Evolutionary conservation across 2,329 filamentous ascomycete species (phyloP), one percentile per base, ranked within the genome.

Genomic region (Xylariomycetidae sp.): DNA sequence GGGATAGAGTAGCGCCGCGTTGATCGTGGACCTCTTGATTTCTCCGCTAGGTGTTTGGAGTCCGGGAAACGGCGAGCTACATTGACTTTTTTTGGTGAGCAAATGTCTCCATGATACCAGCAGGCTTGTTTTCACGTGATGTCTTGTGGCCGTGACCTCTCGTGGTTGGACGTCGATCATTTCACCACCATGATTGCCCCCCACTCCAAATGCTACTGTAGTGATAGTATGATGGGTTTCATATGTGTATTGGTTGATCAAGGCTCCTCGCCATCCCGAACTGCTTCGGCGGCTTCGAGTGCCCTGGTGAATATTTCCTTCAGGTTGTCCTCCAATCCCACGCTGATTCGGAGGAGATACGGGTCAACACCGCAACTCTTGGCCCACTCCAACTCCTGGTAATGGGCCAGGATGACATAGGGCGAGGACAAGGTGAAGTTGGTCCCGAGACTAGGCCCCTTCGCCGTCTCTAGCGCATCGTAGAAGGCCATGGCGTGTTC

Each of bases 351-450:
- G 29, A 96, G 72, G 35, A 98, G 61, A 55, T 86, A 76, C 2
- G 77, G 76, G 34, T 92, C 82, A 3, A 95, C 85, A 0, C 89
- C 87, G 56, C 82, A 90, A 39, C 79, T 68, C 17, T 74, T 77
- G 26, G 85, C 86, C 92, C 92, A 98, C n/a, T 89, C 81, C 25
- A 96, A 60, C 65, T 98, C 92, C 28, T 74, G 70, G 52, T 92
- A 98, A 59, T 98, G 92, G 4, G 92, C 92, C 19, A 98, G 62
- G 20, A 98, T 67, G 15, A 92, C 87, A 57, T 95, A 98, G 0
- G 92, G 92, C 30, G 82, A 94, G 37, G 82, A 82, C 23, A 98
- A 67, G 0, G 92, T 96, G 57, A 98, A 98, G 59, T 98, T 98
- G 1, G 92, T 96, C 2, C 92, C 92, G 31, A 98, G 67, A 59